Evolutionary conservation across 2,329 filamentous ascomycete genomes (phyloP), one percentile per base, ranked within the genome.

Genomic region (Fusarium virguliforme): DNA sequence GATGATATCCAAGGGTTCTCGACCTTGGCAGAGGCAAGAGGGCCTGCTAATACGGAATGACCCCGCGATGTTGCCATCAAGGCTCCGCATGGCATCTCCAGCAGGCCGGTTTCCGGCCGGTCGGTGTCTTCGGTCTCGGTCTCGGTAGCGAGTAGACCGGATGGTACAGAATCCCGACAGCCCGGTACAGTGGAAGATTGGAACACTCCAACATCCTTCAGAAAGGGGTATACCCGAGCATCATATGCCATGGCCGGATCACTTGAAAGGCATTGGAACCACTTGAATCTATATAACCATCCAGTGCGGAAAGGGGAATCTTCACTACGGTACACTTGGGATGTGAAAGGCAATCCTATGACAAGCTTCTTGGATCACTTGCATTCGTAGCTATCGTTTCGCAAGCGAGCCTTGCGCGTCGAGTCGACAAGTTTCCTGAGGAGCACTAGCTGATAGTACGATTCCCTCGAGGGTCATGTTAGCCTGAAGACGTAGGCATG

Each of bases 41-140:
- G 8, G 22, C 34, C 34, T 54, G 51, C 34, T 26, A 24, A 13
- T 54, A 15, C 18, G 13, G 9, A 38, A 1, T 12, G 22, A 28
- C 32, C 51, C 32, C 51, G 51, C 51, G 50, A 53, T 54, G 51
- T 54, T 54, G 34, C 32, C 50, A 53, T 53, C 32, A 8, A 37
- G 8, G 15, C 24, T 26, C 18, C 12, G 15, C 18, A 13, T 53
- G 32, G 22, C 51, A 54, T 38, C 8, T 38, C 13, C 13, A 38
- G 18, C 32, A 18, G 7, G 8, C 30, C 43, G 15, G 26, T 30
- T 18, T 30, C 43, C 43, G 43, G 43, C 43, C 26, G 30, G 48
- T 34, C 48, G 48, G 48, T 35, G 35, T 7, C 18, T 34, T 53
- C 30, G 30, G 48, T 6, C 30, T 54, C 51, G 51, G 51, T 13